Base-by-base conservation (phyloP, 2,329 filamentous ascomycete genomes). In the Peltaster fructicola region DNA sequence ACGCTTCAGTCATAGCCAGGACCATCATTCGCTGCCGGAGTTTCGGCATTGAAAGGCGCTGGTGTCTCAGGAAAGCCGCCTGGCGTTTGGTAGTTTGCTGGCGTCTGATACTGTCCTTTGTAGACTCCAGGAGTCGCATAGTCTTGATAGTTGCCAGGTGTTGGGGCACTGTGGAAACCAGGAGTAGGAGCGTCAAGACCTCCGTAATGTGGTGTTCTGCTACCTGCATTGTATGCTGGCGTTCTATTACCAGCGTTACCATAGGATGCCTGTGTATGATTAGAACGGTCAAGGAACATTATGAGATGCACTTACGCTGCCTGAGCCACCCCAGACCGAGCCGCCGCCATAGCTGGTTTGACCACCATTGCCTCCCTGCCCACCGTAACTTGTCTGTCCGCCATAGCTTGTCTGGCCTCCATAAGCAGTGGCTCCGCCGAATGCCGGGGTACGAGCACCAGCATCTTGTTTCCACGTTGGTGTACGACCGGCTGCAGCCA, bases 121-220 rank as follows among this genome's bases (percentile, higher is more conserved):
- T 52, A 59, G 51, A 35, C 48, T 30, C 44, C 51, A 6, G 48
- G 48, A 6, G 48, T 52, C 2, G 46, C 43, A 14, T 43, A 35
- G 24, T 48, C 44, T 8, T 40, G 42, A 10, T 41, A 50, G 7
- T 36, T 34, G 5, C 52, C 51, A 12, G 53, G 54, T 2, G 52
- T 57, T 1, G 53, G 53, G 8, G 54, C 54, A 18, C 48, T 47
- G 41, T 52, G 53, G 24, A 44, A 51, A 17, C 47, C 47, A 7
- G 50, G 50, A 5, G 48, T 54, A 9, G 73, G 74, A 4, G 73
- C 74, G 38, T 85, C 78, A 38, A 77, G 80, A 1, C 41, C 36
- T 13, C 31, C 25, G 44, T 77, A 82, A 2, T 68, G 73, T 3
- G 82, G 82, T 1, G 81, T 90, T 49, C 84, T 74, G n/a, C 68